Conservation (phyloP, 768 basidiomycete species). For the Fomitopsis pulvina region DNA sequence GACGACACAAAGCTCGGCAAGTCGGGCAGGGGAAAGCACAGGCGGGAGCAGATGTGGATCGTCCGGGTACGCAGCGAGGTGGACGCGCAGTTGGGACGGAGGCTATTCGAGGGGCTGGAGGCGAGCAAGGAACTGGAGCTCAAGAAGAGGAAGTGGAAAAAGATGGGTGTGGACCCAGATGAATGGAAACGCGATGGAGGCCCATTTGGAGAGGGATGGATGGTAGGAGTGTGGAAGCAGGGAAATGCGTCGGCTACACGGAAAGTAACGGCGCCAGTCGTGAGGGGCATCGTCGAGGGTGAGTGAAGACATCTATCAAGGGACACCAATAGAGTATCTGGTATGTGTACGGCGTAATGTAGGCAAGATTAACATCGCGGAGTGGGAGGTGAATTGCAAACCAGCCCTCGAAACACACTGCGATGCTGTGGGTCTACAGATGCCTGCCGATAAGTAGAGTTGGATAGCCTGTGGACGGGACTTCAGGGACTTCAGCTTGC, state of each 20-base stretch:
- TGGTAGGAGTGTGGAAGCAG: constrained; percentile 56
- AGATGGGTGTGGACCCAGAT: constrained; percentile 14
- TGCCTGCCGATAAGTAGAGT: too few relatives aligned
- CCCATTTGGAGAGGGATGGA: constrained; percentile 21
- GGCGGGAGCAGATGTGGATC: constrained; percentile 63
- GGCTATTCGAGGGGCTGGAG: constrained; percentile 57
- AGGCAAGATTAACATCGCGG: too few relatives aligned
- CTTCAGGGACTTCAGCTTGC: too few relatives aligned
- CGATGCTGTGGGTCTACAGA: too few relatives aligned
- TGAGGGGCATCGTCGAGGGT: constrained; percentile 54
- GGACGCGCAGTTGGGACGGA: constrained; percentile 32
- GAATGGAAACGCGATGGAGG: constrained; percentile 18
- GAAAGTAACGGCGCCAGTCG: constrained; percentile 60
- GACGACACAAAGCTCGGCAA: constrained; percentile 35
- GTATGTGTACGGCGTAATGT: too few relatives aligned
- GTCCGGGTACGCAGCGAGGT: constrained; percentile 35
- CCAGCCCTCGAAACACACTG: too few relatives aligned
- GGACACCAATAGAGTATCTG: too few relatives aligned
- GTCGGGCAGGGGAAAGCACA: constrained; percentile 48
- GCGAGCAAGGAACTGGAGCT: constrained; percentile 43
- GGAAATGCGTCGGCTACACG: constrained; percentile 55
- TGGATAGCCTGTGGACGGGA: too few relatives aligned
- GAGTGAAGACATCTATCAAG: too few relatives aligned
- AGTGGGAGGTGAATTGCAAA: too few relatives aligned
- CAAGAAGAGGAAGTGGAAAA: constrained; percentile 31